Conservation (phyloP, 805 yeast genomes). For the Saccharomycopsis malanga region DNA sequence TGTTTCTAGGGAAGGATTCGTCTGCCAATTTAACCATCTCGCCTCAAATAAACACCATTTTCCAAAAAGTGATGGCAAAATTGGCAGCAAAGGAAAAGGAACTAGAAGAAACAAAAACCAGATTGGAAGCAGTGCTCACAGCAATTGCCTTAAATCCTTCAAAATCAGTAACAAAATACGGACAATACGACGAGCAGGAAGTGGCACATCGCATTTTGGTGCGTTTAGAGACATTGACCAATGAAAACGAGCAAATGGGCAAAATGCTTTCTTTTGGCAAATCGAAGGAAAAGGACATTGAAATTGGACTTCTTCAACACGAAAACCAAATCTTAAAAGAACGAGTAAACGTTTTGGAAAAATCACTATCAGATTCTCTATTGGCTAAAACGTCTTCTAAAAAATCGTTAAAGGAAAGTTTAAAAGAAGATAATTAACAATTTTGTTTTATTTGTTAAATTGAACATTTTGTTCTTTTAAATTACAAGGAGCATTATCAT, state of each 20-base stretch:
- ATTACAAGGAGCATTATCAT: no score
- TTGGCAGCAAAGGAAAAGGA: constrained; percentile 44
- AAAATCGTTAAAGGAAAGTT: no score
- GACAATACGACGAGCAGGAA: constrained; percentile 68
- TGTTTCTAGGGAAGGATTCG: no score
- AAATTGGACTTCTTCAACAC: constrained; percentile 50
- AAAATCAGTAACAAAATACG: constrained; percentile 40
- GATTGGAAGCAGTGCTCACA: constrained; percentile 56
- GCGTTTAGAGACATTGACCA: constrained; percentile 51
- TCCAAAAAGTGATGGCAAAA: constrained; percentile 40
- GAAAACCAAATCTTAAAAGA: constrained; percentile 43
- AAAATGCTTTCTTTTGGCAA: constrained; percentile 72
- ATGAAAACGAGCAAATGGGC: constrained; percentile 64
- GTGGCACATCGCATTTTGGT: constrained; percentile 64
- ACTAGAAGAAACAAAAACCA: constrained; percentile 50
- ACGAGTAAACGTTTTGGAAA: constrained; percentile 24
- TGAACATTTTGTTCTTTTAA: no score
- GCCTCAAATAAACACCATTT: constrained; percentile 26
- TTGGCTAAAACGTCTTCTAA: no score
- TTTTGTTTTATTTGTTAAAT: no score
- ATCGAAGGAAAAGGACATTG: constrained; percentile 62
- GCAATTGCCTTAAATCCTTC: constrained; percentile 47
- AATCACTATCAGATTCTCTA: background rate
- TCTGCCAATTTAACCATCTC: no score
- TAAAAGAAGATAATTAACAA: no score